Evolutionary conservation across 768 basidiomycete genomes (phyloP).

Genomic region (Favolaschia claudopus): DNA sequence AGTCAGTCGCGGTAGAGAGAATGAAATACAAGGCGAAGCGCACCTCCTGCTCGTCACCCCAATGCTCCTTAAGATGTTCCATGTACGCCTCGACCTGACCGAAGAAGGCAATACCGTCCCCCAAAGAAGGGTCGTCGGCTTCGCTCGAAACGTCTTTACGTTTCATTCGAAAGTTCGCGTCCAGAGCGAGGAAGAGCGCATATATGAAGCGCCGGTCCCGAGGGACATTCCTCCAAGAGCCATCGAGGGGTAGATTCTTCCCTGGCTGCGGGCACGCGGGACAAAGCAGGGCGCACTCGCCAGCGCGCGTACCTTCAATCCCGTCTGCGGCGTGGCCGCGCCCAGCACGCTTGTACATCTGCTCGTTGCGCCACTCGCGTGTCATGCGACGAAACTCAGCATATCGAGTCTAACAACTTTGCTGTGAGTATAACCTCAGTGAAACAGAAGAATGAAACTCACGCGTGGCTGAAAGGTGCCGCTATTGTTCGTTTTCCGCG

Average conservation of each 20-base stretch:
- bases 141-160: neutral
- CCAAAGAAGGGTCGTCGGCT: neutral
- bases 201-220: too few relatives aligned
- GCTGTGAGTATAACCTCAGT: neutral
- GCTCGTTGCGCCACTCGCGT: slow-evolving; percentile 4
- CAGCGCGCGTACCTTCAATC: neutral
- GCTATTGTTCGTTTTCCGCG: slow-evolving; percentile 14
- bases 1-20: neutral
- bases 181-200: too few relatives aligned
- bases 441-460: too few relatives aligned
- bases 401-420: slow-evolving; percentile 8
- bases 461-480: neutral
- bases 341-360: neutral
- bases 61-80: neutral
- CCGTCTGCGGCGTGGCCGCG: slow-evolving; percentile 10
- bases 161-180: neutral
- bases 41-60: neutral
- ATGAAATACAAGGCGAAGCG: neutral
- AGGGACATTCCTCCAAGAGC: too few relatives aligned
- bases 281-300: slow-evolving; percentile 12
- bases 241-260: neutral
- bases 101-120: neutral
- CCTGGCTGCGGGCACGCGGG: slow-evolving; percentile 1
- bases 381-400: neutral
- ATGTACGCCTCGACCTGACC: neutral